These are phyloP conservation scores for Linnemannia zychae DNA, from an alignment of 192 early-diverging fungal species.

Conservation along the genomic window DNA sequence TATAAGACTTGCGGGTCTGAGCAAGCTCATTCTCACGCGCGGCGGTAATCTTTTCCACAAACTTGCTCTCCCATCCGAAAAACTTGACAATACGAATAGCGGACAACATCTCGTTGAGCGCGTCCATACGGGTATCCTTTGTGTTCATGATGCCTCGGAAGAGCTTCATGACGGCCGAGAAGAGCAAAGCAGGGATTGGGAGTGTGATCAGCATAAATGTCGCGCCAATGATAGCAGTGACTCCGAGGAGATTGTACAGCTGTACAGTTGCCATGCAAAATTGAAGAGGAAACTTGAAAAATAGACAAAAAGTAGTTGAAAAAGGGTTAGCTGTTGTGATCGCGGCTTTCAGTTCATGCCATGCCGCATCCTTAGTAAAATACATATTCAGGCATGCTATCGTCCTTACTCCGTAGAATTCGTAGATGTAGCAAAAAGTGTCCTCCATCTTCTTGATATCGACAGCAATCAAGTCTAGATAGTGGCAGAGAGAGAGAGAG, in stretches of 20 bases:
- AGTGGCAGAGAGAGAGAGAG: not conserved
- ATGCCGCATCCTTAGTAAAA: not conserved
- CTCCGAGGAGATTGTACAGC: conserved; percentile 85
- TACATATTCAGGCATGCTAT: not conserved
- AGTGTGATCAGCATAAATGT: conserved; percentile 73
- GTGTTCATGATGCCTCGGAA: conserved; percentile 68
- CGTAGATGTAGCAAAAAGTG: conserved; percentile 41
- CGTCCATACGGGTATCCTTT: conserved; percentile 85
- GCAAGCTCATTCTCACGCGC: conserved; percentile 73
- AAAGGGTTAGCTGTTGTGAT: not conserved
- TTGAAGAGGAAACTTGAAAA: conserved; percentile 69
- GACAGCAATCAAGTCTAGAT: conserved; percentile 46
- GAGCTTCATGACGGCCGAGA: conserved; percentile 61
- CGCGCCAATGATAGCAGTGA: conserved; percentile 83
- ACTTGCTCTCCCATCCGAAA: conserved; percentile 86
- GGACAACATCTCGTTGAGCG: conserved; percentile 80
- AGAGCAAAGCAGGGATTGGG: conserved; percentile 65
- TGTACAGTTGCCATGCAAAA: conserved; percentile 75
- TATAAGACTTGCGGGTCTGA: conserved; percentile 62
- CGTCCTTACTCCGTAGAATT: conserved; percentile 58
- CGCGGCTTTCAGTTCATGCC: not conserved
- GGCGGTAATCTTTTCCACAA: conserved; percentile 74
- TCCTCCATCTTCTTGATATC: conserved; percentile 43
- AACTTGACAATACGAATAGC: conserved; percentile 96
- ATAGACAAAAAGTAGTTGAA: not conserved